Percentiles rank a stretch among this genome's conserved stretches.
Conservation (phyloP, 192 early-diverging fungal species). For the Radiomyces spectabilis region DNA sequence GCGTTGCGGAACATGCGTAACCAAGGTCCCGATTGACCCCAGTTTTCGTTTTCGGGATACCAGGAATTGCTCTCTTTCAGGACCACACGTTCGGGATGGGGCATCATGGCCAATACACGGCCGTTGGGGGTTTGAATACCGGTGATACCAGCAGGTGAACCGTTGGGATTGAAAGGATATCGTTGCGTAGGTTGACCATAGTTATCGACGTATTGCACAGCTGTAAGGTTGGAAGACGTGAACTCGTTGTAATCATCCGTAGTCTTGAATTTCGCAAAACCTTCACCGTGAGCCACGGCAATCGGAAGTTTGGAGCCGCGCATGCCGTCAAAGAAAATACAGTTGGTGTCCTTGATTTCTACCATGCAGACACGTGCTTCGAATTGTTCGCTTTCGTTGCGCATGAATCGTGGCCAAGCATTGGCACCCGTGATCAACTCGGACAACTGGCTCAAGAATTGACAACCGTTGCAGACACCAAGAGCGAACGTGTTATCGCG, state of each 20-base stretch:
- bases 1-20: constrained; percentile 91
- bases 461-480: constrained; percentile 99
- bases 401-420: constrained; percentile 87
- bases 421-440: constrained; percentile 82
- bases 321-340: constrained; percentile 91
- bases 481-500: constrained; percentile 89
- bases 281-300: constrained; percentile 97
- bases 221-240: constrained; percentile 45
- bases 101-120: constrained; percentile 92
- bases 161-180: constrained; percentile 99
- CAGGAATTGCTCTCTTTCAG: constrained; percentile 86
- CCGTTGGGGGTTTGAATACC: constrained; percentile 80
- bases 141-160: constrained; percentile 79
- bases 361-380: constrained; percentile 86
- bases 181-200: constrained; percentile 62
- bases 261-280: constrained; percentile 70
- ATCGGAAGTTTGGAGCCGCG: constrained; percentile 83
- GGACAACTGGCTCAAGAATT: constrained; percentile 85
- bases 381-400: constrained; percentile 92
- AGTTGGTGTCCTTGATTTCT: constrained; percentile 37
- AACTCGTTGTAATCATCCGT: constrained; percentile 35
- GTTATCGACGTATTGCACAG: constrained; percentile 81
- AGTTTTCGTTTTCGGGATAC: constrained; percentile 53
- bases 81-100: constrained; percentile 94
- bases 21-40: constrained; percentile 81